Evolutionary conservation across 306 rosid genomes (phyloP).

Genomic region (Fragaria vesca): DNA sequence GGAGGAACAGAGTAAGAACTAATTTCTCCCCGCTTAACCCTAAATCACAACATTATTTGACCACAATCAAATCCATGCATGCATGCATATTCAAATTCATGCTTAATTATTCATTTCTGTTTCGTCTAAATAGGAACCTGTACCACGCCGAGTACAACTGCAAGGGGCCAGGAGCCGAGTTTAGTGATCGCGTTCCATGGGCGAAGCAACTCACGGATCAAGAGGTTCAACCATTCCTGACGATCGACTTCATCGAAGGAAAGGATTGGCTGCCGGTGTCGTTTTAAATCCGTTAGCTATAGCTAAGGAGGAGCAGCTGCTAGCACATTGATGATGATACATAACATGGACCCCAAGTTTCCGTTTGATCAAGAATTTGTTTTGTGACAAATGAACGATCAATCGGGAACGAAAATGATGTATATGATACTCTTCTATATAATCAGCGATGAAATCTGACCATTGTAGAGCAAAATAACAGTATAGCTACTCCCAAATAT

Average conservation of each 20-base stretch:
- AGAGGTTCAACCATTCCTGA: slow-evolving; percentile 43
- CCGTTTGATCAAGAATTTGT: not conserved
- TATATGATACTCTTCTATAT: not conserved
- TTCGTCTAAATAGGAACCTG: slow-evolving; percentile 36
- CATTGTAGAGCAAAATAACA: not conserved
- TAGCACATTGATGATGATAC: not conserved
- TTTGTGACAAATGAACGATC: not conserved
- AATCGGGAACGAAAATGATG: not conserved
- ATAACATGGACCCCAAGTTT: not conserved
- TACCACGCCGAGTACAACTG: slow-evolving; percentile 63
- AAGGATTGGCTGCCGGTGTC: slow-evolving; percentile 69
- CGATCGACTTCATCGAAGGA: slow-evolving; percentile 60
- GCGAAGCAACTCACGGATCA: slow-evolving; percentile 45
- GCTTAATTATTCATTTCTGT: not conserved
- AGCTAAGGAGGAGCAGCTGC: not conserved
- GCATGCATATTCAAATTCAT: not conserved
- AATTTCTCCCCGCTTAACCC: not conserved
- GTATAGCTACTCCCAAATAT: not conserved
- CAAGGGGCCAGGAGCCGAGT: slow-evolving; percentile 55
- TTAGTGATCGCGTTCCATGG: slow-evolving; percentile 53
- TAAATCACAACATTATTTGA: not conserved
- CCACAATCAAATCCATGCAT: not conserved
- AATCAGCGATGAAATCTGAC: not conserved
- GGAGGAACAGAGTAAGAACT: slow-evolving; percentile 65
- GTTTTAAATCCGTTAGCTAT: slow-evolving; percentile 25